Base-by-base conservation (phyloP, 2,329 filamentous ascomycete species). In the Neocucurbitaria cava region DNA sequence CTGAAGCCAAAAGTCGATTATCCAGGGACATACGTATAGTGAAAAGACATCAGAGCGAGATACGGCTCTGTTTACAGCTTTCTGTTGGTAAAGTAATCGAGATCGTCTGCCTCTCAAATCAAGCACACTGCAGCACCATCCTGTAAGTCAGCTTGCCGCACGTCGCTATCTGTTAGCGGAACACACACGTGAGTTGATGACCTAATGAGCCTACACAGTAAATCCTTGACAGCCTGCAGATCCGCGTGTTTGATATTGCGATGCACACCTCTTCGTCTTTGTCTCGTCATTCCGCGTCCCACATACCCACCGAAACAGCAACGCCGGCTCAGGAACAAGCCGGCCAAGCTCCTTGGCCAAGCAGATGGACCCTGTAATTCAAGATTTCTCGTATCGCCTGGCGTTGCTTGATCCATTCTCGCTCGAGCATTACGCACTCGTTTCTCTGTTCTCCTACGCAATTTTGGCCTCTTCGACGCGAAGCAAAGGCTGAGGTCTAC, bases 351-450 rank as follows among this genome's bases (percentile, higher is more conserved):
- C 50, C 35, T 36, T 41, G 35, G 58, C 65, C 56, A 69, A 62
- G 64, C 44, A 43, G 52, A 51, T 53, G 41, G 40, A 8, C 43
- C 44, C 48, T 23, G 31, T 58, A 36, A 57, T 24, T 51, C 56
- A 58, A 54, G 54, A 54, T 39, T 47, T 54, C 9, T 36, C n/a
- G 30, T n/a, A 41, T 47, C 49, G 56, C 64, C 66, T 70, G 66
- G 68, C 66, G 43, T 64, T 68, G 62, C 63, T 69, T 69, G 59
- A 47, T 53, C 28, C 40, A 42, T 40, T 44, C 20, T 40, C 46
- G 3, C 35, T 45, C 23, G 23, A 39, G 17, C 21, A 21, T 8
- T 9, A 40, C 10, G 11, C 20, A 17, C 15, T n/a, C 2, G 38
- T n/a, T 23, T 13, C n/a, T 15, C 31, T 21, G 42, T 28, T 13